Evolutionary conservation across 1,139 yeast genomes (phyloP).

Genomic region (Debaryomycetaceae sp.): DNA sequence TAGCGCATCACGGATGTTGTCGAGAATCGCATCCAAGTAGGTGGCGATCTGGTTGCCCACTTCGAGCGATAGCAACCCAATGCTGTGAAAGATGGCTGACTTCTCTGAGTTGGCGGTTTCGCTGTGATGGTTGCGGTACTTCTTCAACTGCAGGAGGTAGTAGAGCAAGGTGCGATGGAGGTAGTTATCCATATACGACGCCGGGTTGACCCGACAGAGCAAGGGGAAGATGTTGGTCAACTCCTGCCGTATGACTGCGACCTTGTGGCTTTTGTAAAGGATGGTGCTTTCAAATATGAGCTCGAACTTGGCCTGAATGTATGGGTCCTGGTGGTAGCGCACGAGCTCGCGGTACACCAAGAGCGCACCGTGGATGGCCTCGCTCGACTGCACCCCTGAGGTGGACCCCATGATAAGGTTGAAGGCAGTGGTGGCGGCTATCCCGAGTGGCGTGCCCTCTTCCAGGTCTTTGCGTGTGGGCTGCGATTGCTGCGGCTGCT

Average conservation of each 20-base stretch:
- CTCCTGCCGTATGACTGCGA: conserved; percentile 73
- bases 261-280: conserved; percentile 73
- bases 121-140: conserved; percentile 46
- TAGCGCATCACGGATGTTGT: conserved; percentile 78
- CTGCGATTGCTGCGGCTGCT: conserved; percentile 3
- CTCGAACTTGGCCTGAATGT: conserved; percentile 51
- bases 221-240: conserved; percentile 79
- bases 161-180: conserved; percentile 77
- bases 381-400: conserved; percentile 39
- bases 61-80: conserved; percentile 80
- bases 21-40: conserved; percentile 80
- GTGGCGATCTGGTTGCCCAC: conserved; percentile 87
- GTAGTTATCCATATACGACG: conserved; percentile 73
- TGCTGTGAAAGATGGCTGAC: conserved; percentile 72
- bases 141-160: conserved; percentile 73
- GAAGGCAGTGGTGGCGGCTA: conserved; percentile 18
- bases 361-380: conserved; percentile 79
- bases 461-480: background rate
- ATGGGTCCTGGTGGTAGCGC: conserved; percentile 59
- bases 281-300: conserved; percentile 74
- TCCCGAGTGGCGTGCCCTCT: conserved; percentile 7
- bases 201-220: conserved; percentile 74
- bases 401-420: conserved; percentile 23
- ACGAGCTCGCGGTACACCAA: conserved; percentile 79
- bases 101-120: conserved; percentile 54